Evolutionary conservation across 2,329 filamentous ascomycete genomes (phyloP).

Genomic region (Beauveria medogensis): DNA sequence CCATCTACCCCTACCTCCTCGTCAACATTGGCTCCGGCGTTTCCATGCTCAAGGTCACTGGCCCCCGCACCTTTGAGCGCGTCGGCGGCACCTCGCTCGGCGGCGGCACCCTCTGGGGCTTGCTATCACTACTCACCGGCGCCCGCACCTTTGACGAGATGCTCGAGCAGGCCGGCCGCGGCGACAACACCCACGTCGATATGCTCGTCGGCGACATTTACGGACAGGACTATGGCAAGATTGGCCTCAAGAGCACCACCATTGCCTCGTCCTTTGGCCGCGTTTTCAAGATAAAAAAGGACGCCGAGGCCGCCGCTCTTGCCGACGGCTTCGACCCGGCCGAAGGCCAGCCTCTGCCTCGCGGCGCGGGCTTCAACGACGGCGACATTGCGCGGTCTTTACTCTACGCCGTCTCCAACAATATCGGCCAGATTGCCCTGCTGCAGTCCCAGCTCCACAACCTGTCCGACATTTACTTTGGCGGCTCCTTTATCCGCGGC

Average conservation of each 20-base stretch:
- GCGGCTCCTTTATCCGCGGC: constrained; percentile 91
- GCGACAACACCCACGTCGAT: constrained; percentile 89
- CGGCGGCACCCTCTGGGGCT: constrained; percentile 94
- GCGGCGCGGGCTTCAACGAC: constrained; percentile 51
- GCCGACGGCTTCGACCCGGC: constrained; percentile 17
- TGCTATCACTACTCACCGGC: constrained; percentile 86
- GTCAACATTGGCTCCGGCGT: constrained; percentile 98
- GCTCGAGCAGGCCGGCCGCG: constrained; percentile 81
- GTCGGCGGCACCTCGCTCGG: constrained; percentile 93
- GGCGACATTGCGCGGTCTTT: constrained; percentile 87
- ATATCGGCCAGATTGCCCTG: constrained; percentile 96
- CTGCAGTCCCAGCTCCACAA: constrained; percentile 94
- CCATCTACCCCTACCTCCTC: constrained; percentile 89
- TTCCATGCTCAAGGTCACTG: constrained; percentile 93
- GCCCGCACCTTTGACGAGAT: constrained; percentile 96
- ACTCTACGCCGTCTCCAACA: constrained; percentile 93
- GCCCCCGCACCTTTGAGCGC: constrained; percentile 75
- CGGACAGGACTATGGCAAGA: constrained; percentile 90
- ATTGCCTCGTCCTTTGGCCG: constrained; percentile 97
- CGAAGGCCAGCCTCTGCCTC: constrained; percentile 22
- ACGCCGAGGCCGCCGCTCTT: constrained; percentile 66
- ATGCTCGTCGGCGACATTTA: constrained; percentile 98
- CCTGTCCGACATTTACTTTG: constrained; percentile 91
- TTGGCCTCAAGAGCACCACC: constrained; percentile 88
- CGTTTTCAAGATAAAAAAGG: constrained; percentile 85